Evolutionary conservation across 169 alveolate genomes (phyloP).

Genomic region (Babesia sp.): DNA sequence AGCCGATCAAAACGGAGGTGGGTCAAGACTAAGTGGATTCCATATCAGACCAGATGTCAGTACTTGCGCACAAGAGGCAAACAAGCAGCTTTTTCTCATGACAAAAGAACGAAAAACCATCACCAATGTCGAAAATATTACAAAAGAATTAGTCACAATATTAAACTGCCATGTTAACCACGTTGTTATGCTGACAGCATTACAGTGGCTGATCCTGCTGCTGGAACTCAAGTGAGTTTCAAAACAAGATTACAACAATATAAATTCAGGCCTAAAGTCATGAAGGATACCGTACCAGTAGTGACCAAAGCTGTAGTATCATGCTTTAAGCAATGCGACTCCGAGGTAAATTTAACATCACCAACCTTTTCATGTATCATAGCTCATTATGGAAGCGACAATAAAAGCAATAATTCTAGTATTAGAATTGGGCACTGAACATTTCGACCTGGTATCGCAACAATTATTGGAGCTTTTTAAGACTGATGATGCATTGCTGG

Average conservation of each 20-base stretch:
- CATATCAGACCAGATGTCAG: slow-evolving; percentile 35
- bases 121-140: slow-evolving; percentile 39
- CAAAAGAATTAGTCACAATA: slow-evolving; percentile 22
- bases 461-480: slow-evolving; percentile 53
- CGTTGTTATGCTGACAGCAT: slow-evolving; percentile 50
- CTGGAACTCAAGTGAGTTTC: slow-evolving; percentile 22
- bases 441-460: slow-evolving; percentile 49
- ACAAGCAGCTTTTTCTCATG: slow-evolving; percentile 29
- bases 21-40: neutral
- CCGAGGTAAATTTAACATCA: slow-evolving; percentile 19
- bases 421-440: slow-evolving; percentile 45
- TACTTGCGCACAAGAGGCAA: slow-evolving; percentile 57
- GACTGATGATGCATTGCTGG: slow-evolving; percentile 45
- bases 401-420: slow-evolving; percentile 45
- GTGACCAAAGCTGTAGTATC: slow-evolving; percentile 43
- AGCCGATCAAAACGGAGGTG: slow-evolving; percentile 39
- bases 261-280: slow-evolving; percentile 34
- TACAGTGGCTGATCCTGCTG: slow-evolving; percentile 58
- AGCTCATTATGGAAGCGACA: slow-evolving; percentile 51
- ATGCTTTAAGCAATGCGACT: slow-evolving; percentile 64
- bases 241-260: neutral
- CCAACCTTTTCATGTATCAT: neutral
- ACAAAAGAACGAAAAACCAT: slow-evolving; percentile 39
- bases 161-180: slow-evolving; percentile 23
- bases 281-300: slow-evolving; percentile 22